These are phyloP conservation scores for Glycine latifolia DNA, from an alignment of 306 rosid genomes.

Conservation along the genomic window DNA sequence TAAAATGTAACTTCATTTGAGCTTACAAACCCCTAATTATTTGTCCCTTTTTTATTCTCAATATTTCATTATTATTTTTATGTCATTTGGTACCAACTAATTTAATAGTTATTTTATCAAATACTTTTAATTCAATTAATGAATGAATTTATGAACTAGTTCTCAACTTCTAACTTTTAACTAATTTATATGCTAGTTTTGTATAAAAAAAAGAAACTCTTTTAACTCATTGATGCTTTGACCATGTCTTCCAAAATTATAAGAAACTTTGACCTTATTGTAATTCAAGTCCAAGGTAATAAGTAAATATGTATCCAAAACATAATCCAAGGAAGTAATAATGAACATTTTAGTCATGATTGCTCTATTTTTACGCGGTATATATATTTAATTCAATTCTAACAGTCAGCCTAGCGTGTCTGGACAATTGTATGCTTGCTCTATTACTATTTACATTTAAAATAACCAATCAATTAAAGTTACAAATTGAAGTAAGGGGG, in stretches of 20 bases:
- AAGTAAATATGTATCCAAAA: background rate
- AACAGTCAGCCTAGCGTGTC: background rate
- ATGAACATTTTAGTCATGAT: background rate
- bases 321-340: background rate
- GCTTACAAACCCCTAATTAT: background rate
- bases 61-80: background rate
- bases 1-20: background rate
- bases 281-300: background rate
- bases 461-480: conserved; percentile 11
- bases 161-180: background rate
- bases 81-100: background rate
- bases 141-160: background rate
- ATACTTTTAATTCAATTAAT: background rate
- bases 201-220: too few species aligned
- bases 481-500: background rate
- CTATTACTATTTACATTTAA: background rate
- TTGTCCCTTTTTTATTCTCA: background rate
- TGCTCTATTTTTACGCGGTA: background rate
- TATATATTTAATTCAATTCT: background rate
- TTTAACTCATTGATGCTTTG: background rate
- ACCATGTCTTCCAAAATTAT: background rate
- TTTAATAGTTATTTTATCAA: background rate
- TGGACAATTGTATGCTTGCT: background rate
- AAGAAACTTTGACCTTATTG: background rate
- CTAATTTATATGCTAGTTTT: too few species aligned